Evolutionary conservation across 495 filamentous ascomycete genomes (phyloP), one percentile per base, ranked within the genome.

Genomic region (Aspergillus sclerotioniger): DNA sequence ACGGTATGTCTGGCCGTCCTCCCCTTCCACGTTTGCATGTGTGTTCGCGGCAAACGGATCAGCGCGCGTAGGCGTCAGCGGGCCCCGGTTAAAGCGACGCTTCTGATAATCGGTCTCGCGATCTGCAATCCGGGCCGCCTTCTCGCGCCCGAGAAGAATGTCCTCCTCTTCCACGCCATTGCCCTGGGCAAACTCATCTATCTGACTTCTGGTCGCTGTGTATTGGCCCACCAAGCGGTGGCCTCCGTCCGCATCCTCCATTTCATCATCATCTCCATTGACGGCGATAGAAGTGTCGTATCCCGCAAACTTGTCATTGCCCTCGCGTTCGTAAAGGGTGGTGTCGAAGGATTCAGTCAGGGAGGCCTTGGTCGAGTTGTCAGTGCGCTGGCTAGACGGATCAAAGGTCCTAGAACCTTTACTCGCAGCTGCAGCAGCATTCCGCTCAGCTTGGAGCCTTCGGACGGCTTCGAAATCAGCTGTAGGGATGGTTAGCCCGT

Each of bases 71-170:
- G 93, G 93, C 15, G 90, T 92, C 57, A 97, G 78, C 39, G 74
- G 67, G 52, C 86, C 88, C 47, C 94, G 90, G 65, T 94, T 84
- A 67, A 93, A 91, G 51, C 91, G 85, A 54, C 92, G 90, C 76
- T 96, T 96, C 74, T 99, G 95, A 68, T 99, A 99, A 67, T 97
- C 93, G 55, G 92, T 95, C 78, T 98, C 92, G 59, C 95, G 86
- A 63, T 92, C 90, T 17, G 88, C 82, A 70, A 99, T 96, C 65
- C 91, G 86, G 20, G 88, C 90, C 70, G 89, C 85, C 76, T 94
- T 89, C 75, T 97, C 94, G 67, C 90, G 87, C 31, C 87, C 88
- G 35, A 91, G 79, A 59, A 99, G 78, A 12, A 91, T 89, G 67
- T 99, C 95, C 61, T 94, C 92, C 71, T 97, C 93, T 69, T 92